Conservation (phyloP, 163 green algal species). For the Scenedesmus sp. region DNA sequence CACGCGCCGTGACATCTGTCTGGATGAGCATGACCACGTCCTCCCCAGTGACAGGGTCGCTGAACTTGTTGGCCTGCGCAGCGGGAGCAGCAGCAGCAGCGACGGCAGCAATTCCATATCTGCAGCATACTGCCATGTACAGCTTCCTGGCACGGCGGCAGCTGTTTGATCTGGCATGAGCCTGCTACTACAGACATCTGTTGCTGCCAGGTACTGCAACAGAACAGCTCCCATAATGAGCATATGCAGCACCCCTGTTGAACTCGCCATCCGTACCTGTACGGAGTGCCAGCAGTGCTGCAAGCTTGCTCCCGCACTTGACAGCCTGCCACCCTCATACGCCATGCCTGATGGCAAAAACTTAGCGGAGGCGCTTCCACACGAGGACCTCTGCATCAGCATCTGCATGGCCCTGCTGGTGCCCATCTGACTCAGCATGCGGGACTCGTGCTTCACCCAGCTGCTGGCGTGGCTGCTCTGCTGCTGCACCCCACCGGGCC, state of each 20-base stretch:
- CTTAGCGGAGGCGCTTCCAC: background rate
- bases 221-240: too few relatives aligned
- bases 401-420: conserved; percentile 44
- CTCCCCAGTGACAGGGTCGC: conserved; percentile 42
- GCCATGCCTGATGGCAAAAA: background rate
- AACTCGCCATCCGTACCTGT: background rate
- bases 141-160: background rate
- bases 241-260: too few relatives aligned
- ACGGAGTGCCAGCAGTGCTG: background rate
- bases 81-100: background rate
- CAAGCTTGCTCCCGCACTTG: background rate
- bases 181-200: too few relatives aligned
- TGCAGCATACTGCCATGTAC: background rate
- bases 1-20: conserved; percentile 15
- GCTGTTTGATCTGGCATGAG: too few relatives aligned
- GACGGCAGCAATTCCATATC: background rate
- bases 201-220: too few relatives aligned
- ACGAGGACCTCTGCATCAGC: background rate
- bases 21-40: conserved; percentile 72
- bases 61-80: conserved; percentile 46
- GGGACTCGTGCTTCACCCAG: background rate
- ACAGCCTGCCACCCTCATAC: background rate
- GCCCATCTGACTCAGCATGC: conserved; percentile 5
- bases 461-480: background rate
- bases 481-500: background rate